Base-by-base conservation (phyloP, 1,284 basidiomycete species). In the Cutaneotrichosporon daszewskae region DNA sequence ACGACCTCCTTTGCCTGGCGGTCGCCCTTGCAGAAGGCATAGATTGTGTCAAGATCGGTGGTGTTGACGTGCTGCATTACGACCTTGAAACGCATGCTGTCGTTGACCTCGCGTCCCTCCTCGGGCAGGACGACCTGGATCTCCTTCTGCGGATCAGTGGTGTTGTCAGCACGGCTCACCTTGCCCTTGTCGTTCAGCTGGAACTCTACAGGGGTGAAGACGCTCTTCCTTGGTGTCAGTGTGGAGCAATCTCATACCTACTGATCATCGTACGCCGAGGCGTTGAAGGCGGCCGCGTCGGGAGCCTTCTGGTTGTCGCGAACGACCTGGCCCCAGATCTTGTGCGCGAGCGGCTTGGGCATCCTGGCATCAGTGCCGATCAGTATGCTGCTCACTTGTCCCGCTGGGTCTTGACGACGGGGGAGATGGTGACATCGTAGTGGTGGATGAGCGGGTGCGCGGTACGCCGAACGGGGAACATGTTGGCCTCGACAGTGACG, bases 401-500 rank as follows among this genome's bases (percentile, higher is more conserved):
- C 12, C 36, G 37, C 14, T 32, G 25, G 4, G 36, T 40, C 40
- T 51, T 53, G 25, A 49, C 44, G 18, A 49, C 45, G 6, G 40
- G 47, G 10, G 29, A 31, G 34, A 55, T 47, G 18, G 13, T 28
- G 12, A 47, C 11, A 23, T 53, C 51, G 27, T 49, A 49, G 42
- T 55, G 54, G 36, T 56, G 40, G 45, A 66, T 50, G 51, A 55
- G 9, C 59, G 49, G 37, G 8, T 50, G 47, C 43, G 62, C 60
- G 27, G 22, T n/a, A 5, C 64, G 64, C 16, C 59, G 48, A 12
- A 58, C 49, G 29, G 54, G 45, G 49, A 53, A 70, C 66, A 69
- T 67, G 51, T 69, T 71, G 17, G 68, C 66, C 8, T 55, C 32
- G 37, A 69, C 66, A 6, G 44, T 37, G 44, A 69, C 64, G 2